Conservation (phyloP, 2,329 filamentous ascomycete species). For the Paecilomyces formosus region DNA sequence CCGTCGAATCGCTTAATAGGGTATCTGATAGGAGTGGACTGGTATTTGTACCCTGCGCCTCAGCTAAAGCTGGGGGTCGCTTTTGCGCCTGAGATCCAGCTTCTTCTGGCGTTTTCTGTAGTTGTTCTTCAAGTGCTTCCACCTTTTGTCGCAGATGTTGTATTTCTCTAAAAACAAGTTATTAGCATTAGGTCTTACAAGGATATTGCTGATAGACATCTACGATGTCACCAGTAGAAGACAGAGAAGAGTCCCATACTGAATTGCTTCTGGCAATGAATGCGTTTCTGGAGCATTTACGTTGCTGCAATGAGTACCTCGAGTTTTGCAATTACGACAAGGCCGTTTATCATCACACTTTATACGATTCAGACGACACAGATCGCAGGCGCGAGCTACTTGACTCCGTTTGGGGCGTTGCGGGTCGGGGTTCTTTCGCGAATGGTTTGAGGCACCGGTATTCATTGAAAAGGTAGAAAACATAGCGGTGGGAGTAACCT, state of each 20-base stretch:
- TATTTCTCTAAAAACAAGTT: slow-evolving; percentile 4
- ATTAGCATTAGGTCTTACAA: neutral
- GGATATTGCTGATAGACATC: neutral
- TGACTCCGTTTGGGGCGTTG: slow-evolving; percentile 2
- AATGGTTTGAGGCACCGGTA: neutral
- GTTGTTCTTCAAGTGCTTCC: slow-evolving; percentile 21
- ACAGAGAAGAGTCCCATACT: neutral
- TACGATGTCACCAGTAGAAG: neutral
- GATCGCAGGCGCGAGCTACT: slow-evolving; percentile 6
- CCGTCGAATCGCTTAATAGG: slow-evolving; percentile 28
- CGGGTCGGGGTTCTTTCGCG: neutral
- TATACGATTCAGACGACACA: slow-evolving; percentile 3
- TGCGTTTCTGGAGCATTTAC: slow-evolving; percentile 2
- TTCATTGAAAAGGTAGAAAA: neutral
- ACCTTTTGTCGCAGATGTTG: slow-evolving; percentile 23
- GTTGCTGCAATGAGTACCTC: slow-evolving; percentile 5
- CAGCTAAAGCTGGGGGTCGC: too few species aligned
- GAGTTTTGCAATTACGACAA: slow-evolving; percentile 3
- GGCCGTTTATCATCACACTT: slow-evolving; percentile 5
- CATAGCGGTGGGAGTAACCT: neutral
- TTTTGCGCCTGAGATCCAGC: too few species aligned
- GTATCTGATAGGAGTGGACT: slow-evolving; percentile 9
- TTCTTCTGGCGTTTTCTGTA: slow-evolving; percentile 17
- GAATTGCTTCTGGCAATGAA: slow-evolving; percentile 2
- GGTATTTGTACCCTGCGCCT: slow-evolving; percentile 4